These are phyloP conservation scores for Salix arbutifolia DNA, from an alignment of 345 rosid genomes.

Conservation along the genomic window DNA sequence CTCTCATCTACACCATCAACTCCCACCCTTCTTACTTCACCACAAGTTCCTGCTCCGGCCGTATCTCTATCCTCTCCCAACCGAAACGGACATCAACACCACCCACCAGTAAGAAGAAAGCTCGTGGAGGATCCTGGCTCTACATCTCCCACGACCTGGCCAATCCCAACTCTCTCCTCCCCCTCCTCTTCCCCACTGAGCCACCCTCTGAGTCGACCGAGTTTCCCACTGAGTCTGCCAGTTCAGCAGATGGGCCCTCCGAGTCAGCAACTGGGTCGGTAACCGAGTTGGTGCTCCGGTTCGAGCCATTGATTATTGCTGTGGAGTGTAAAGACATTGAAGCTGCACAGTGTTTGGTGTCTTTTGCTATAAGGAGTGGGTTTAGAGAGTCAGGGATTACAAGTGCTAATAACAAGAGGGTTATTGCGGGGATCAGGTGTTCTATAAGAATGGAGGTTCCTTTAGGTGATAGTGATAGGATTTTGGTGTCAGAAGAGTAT, in stretches of 20 bases:
- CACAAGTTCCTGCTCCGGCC: conserved; percentile 94
- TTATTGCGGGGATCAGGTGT: conserved; percentile 77
- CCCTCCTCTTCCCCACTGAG: conserved; percentile 47
- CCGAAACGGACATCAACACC: conserved; percentile 33
- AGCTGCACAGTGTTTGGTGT: conserved; percentile 65
- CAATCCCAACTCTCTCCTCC: conserved; percentile 39
- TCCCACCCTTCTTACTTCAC: conserved; percentile 75
- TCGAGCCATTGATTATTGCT: conserved; percentile 84
- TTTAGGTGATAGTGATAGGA: conserved; percentile 45
- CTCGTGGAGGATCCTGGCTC: conserved; percentile 85
- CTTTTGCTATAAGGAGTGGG: conserved; percentile 62
- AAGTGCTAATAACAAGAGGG: conserved; percentile 55
- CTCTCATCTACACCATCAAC: conserved; percentile 67
- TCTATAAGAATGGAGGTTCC: conserved; percentile 90
- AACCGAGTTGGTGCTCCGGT: conserved; percentile 59
- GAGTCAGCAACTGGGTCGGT: conserved; percentile 6
- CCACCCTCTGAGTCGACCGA: no score
- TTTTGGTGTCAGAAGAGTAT: conserved; percentile 60
- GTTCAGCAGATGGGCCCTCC: background rate
- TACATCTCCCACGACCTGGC: conserved; percentile 69
- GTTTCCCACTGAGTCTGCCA: no score
- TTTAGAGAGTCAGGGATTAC: conserved; percentile 87
- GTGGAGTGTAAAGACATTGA: conserved; percentile 65
- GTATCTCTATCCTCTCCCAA: conserved; percentile 78
- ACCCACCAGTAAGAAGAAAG: conserved; percentile 47